A percentile compares a stretch with the other conserved stretches of the same genome.
Conservation (phyloP, 805 yeast genomes). For the Metschnikowia sp. region DNA sequence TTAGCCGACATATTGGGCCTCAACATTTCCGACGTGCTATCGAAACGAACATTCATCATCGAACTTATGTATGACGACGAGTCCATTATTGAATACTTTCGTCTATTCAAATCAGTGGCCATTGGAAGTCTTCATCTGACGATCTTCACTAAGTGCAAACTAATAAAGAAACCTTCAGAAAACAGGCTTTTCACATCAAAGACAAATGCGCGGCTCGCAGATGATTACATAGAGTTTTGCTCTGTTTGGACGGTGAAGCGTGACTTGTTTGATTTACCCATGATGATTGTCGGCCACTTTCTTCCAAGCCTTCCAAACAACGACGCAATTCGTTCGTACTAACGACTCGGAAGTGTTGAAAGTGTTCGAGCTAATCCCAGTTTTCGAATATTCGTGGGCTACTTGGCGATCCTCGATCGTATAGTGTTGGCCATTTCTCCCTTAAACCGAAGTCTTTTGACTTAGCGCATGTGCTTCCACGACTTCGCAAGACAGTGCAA, state of each 20-base stretch:
- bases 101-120: constrained; percentile 66
- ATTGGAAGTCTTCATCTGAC: constrained; percentile 61
- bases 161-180: constrained; percentile 29
- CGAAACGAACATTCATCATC: constrained; percentile 63
- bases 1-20: constrained; percentile 68
- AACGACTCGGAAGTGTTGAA: neutral
- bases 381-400: too few species aligned
- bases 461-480: too few species aligned
- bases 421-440: too few species aligned
- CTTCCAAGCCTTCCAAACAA: constrained; percentile 52
- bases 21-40: constrained; percentile 51
- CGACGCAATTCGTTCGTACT: constrained; percentile 7
- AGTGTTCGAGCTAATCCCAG: too few species aligned
- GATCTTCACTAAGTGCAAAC: constrained; percentile 49
- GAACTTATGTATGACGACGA: constrained; percentile 77
- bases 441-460: too few species aligned
- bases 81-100: constrained; percentile 68
- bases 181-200: constrained; percentile 14
- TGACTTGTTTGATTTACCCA: constrained; percentile 80
- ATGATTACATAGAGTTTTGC: constrained; percentile 54
- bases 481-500: too few species aligned
- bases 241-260: constrained; percentile 84
- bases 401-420: too few species aligned
- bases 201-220: constrained; percentile 16
- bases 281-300: constrained; percentile 80